Conservation (phyloP, 2,329 filamentous ascomycete genomes). For the Cercospora beticola region DNA sequence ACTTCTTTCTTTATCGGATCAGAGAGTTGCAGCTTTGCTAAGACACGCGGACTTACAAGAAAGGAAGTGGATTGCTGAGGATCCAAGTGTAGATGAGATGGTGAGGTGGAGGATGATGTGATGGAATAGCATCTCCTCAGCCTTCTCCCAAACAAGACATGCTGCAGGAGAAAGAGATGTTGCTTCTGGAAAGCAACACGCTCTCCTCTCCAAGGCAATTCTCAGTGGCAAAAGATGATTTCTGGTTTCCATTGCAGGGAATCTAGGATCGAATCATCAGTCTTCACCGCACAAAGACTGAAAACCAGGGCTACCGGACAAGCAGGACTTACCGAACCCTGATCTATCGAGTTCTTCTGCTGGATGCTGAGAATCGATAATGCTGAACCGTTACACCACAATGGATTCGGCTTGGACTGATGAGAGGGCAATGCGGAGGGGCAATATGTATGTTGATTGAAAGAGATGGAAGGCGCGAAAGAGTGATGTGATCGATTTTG, state of each 20-base stretch:
- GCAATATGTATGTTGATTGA: not conserved
- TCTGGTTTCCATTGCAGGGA: conserved; percentile 9
- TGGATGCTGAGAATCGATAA: conserved; percentile 2
- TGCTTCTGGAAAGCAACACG: not conserved
- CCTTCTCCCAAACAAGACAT: too few species aligned
- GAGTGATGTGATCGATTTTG: not conserved
- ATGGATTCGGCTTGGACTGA: not conserved
- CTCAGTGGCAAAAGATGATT: not conserved
- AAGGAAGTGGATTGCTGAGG: conserved; percentile 62
- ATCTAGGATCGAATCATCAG: not conserved
- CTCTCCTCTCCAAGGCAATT: not conserved
- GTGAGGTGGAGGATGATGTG: conserved; percentile 15
- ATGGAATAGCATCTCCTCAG: not conserved
- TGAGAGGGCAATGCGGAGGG: not conserved
- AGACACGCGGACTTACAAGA: conserved; percentile 55
- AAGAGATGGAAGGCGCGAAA: not conserved
- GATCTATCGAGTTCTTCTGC: not conserved
- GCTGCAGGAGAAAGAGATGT: not conserved
- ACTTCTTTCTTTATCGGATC: conserved; percentile 57
- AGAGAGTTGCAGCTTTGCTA: conserved; percentile 56
- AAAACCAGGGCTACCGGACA: not conserved
- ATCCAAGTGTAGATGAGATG: conserved; percentile 52
- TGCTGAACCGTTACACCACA: conserved; percentile 14
- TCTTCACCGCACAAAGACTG: not conserved
- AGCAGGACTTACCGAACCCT: conserved; percentile 8